Evolutionary conservation across 768 basidiomycete genomes (phyloP).

Genomic region (Tulasnella sp.): DNA sequence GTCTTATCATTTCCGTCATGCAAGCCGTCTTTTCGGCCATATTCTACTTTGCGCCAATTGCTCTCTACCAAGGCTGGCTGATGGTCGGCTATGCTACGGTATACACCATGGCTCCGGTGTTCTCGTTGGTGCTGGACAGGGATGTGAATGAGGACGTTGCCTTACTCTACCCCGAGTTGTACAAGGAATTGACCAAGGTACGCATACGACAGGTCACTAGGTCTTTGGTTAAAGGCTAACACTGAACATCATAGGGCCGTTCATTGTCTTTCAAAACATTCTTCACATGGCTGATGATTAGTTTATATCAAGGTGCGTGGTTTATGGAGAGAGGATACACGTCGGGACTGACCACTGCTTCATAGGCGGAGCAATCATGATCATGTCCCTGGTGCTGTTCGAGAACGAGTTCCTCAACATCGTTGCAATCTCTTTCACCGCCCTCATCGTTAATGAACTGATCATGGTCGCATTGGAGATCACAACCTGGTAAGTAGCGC

Average conservation of each 20-base stretch:
- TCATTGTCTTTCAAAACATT: slow-evolving; percentile 96
- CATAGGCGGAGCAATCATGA: slow-evolving; percentile 95
- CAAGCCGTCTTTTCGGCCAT: slow-evolving; percentile 95
- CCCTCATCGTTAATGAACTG: slow-evolving; percentile 91
- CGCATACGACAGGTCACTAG: slow-evolving; percentile 28
- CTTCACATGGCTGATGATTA: slow-evolving; percentile 97
- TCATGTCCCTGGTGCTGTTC: slow-evolving; percentile 91
- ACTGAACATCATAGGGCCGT: slow-evolving; percentile 62
- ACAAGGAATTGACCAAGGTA: slow-evolving; percentile 96
- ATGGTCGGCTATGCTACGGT: slow-evolving; percentile 95
- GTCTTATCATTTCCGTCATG: slow-evolving; percentile 95
- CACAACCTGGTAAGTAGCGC: slow-evolving; percentile 74
- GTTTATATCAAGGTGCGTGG: slow-evolving; percentile 85
- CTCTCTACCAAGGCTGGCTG: slow-evolving; percentile 96
- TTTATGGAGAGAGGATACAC: background rate
- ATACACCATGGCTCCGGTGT: slow-evolving; percentile 98
- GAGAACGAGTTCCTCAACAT: slow-evolving; percentile 98
- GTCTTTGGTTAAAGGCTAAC: slow-evolving; percentile 1
- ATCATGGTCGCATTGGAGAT: slow-evolving; percentile 99
- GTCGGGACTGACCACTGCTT: background rate
- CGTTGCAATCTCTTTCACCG: slow-evolving; percentile 96
- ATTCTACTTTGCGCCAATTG: slow-evolving; percentile 93
- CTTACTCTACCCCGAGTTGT: slow-evolving; percentile 91
- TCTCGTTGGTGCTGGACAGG: slow-evolving; percentile 91
- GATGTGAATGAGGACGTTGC: slow-evolving; percentile 96